Base-by-base conservation (phyloP, 1,284 basidiomycete species). In the Porphyrellus sp. region DNA sequence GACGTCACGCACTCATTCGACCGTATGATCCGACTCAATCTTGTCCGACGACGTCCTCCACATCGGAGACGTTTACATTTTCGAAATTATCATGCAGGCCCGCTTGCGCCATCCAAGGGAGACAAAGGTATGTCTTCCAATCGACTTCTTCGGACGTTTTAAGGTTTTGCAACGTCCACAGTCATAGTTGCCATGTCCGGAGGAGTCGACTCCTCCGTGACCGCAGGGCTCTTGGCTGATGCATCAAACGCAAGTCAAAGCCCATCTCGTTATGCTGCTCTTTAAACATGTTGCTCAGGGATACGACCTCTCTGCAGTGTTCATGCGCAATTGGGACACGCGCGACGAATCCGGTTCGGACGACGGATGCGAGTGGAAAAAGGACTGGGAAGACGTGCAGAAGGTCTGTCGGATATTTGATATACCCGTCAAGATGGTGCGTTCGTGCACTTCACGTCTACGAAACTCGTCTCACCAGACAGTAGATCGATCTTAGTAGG, bases 311-410 rank as follows among this genome's bases (percentile, higher is more conserved):
- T 89, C 83, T 51, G 93, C 93, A 2, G 80, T 98, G 0, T 98
- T 89, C 71, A 98, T 98, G 96, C 83, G 93, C 23, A 98, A 98
- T 59, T 98, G 96, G 95, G 93, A 86, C 61, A 85, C 79, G 16
- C 77, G 81, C 44, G 82, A 87, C 62, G 88, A 87, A 70, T 82
- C 77, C 40, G 88, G 79, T 38, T 80, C 77, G 8, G 84, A 89
- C 62, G 75, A 77, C 30, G 91, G 92, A 0, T 98, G 96, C 66
- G 88, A 92, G 64, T 98, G 96, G 96, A 89, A 98, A 70, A 86
- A 85, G 51, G 95, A 98, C 63, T 98, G 91, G 91, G 81, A 89
- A 51, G 91, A 96, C 63, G 95, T 98, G 1, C 85, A 86, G 61
- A 73, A 75, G 8, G 90, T 97, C 9, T 94, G 92, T 65, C 77